phyloP scores from a whole-genome alignment of 257 asterid species.

The Forsythia viridissima region DNA sequence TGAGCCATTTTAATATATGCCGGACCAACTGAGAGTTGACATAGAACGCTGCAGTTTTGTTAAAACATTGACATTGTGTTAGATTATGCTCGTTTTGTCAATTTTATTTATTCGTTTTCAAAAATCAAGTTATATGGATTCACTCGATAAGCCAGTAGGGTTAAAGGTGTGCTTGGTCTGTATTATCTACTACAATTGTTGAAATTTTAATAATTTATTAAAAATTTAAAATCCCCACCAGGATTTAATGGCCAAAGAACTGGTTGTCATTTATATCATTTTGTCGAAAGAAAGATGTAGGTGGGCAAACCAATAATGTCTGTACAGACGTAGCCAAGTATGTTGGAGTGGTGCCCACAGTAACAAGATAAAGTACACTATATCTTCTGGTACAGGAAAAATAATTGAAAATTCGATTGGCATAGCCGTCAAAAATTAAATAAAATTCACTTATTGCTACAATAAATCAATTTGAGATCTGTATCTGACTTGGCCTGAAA shows the following conservation, averaged over 20 bases:
- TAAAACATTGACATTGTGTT: constrained; percentile 17
- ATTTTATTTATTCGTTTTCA: neutral
- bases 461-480: neutral
- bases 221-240: no score
- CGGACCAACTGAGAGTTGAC: constrained; percentile 35
- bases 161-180: no score
- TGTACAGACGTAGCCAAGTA: neutral
- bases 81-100: constrained; percentile 13
- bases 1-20: constrained; percentile 19
- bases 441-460: neutral
- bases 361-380: no score
- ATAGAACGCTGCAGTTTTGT: constrained; percentile 54
- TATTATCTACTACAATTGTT: no score
- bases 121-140: no score
- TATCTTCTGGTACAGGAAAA: neutral
- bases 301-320: neutral
- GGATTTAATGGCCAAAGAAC: no score
- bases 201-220: no score
- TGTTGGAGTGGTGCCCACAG: no score
- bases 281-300: neutral
- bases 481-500: neutral
- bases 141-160: no score
- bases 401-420: neutral
- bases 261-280: no score
- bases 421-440: neutral